Evolutionary conservation across 2,329 filamentous ascomycete genomes (phyloP).

Genomic region (Stromatinia cepivora): DNA sequence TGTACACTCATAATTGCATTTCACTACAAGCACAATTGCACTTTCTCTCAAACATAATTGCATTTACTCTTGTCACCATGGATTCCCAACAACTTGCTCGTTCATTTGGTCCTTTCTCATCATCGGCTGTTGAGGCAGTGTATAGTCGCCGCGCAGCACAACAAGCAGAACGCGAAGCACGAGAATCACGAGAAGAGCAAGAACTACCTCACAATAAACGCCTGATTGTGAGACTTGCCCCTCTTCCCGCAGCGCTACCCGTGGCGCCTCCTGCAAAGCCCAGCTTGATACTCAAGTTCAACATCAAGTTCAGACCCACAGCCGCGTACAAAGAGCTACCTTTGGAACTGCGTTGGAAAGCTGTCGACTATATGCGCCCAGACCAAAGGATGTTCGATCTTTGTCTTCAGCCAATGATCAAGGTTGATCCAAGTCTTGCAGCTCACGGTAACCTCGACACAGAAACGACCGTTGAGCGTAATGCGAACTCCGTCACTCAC

Average conservation of each 20-base stretch:
- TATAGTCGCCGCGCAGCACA: not conserved
- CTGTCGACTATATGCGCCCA: not conserved
- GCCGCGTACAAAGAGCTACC: not conserved
- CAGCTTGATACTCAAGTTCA: not conserved
- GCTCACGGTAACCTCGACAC: not conserved
- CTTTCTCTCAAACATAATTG: fast-evolving
- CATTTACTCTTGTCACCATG: too few species aligned
- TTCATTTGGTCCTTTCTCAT: not conserved
- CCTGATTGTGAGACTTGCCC: too few species aligned
- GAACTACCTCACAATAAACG: not conserved
- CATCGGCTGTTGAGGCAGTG: not conserved
- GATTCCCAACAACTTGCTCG: not conserved
- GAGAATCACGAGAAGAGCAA: not conserved
- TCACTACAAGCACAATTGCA: not conserved
- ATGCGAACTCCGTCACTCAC: not conserved
- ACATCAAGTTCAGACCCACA: not conserved
- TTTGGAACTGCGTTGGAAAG: not conserved
- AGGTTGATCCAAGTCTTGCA: not conserved
- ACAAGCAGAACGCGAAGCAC: not conserved
- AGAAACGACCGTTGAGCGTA: not conserved
- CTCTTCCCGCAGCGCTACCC: not conserved
- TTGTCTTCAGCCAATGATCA: not conserved
- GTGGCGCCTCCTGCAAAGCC: not conserved
- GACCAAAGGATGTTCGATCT: not conserved
- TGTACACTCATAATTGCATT: too few species aligned